phyloP scores from a whole-genome alignment of 2,329 filamentous ascomycete genomes.

The Escovopsis sp. region DNA sequence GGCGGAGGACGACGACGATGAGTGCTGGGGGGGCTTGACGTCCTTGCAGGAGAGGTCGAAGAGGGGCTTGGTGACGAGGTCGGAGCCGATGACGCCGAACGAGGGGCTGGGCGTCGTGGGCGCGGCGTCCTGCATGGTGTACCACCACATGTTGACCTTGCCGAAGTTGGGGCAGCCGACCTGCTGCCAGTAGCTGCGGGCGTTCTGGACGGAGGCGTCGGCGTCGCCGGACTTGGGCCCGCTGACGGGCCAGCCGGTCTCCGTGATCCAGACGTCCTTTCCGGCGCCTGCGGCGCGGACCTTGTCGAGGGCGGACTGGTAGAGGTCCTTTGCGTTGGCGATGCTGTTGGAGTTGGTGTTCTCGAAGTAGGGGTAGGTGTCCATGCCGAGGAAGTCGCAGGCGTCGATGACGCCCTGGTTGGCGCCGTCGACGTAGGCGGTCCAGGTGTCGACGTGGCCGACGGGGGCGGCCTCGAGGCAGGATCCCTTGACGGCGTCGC shows the following conservation, averaged over 20 bases:
- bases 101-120: slow-evolving; percentile 47
- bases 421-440: slow-evolving; percentile 56
- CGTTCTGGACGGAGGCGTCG: slow-evolving; percentile 50
- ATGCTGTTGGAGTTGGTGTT: slow-evolving; percentile 52
- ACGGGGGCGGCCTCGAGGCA: slow-evolving; percentile 41
- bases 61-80: slow-evolving; percentile 38
- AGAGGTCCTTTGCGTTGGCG: slow-evolving; percentile 47
- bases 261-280: slow-evolving; percentile 73
- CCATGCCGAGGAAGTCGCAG: slow-evolving; percentile 68
- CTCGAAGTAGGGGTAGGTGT: slow-evolving; percentile 79
- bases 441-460: slow-evolving; percentile 87
- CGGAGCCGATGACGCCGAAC: slow-evolving; percentile 52
- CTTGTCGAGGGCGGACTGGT: slow-evolving; percentile 49
- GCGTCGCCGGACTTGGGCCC: slow-evolving; percentile 49
- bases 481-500: slow-evolving; percentile 48
- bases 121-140: slow-evolving; percentile 54
- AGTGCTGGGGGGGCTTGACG: slow-evolving; percentile 5
- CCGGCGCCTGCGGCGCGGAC: slow-evolving; percentile 43
- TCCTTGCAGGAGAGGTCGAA: slow-evolving; percentile 47
- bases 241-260: slow-evolving; percentile 74
- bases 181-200: slow-evolving; percentile 65
- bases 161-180: slow-evolving; percentile 60
- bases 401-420: slow-evolving; percentile 57
- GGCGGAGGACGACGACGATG: not conserved
- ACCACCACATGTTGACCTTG: slow-evolving; percentile 59